These are phyloP conservation scores for Pelargonium fulgidum DNA, from an alignment of 441 rosid genomes.

Conservation along the genomic window DNA sequence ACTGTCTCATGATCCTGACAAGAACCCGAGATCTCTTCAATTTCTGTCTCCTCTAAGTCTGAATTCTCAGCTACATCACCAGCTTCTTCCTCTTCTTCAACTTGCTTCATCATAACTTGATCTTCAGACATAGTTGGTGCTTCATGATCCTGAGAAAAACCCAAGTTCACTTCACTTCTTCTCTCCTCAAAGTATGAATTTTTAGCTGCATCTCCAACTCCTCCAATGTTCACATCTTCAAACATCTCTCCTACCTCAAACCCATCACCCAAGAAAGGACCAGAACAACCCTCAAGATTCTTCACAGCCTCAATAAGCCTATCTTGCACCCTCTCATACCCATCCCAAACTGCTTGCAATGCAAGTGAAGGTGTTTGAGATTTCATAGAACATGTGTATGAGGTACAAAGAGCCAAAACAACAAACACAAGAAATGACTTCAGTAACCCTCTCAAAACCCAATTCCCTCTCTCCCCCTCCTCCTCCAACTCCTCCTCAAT, in stretches of 20 bases:
- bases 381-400: slow-evolving; percentile 35
- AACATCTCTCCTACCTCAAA: slow-evolving; percentile 20
- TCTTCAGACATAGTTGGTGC: slow-evolving; percentile 3
- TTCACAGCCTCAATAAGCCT: slow-evolving; percentile 16
- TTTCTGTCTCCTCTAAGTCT: too few relatives aligned
- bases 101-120: neutral
- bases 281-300: slow-evolving; percentile 15
- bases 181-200: slow-evolving; percentile 13
- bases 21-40: too few relatives aligned
- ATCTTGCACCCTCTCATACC: slow-evolving; percentile 25
- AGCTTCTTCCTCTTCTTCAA: slow-evolving; percentile 11
- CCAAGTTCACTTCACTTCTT: slow-evolving; percentile 10
- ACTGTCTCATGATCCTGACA: too few relatives aligned
- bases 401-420: slow-evolving; percentile 26
- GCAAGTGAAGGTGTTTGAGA: slow-evolving; percentile 23
- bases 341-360: slow-evolving; percentile 19
- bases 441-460: slow-evolving; percentile 25
- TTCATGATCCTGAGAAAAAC: slow-evolving; percentile 1
- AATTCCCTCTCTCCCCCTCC: slow-evolving; percentile 26
- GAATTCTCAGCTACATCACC: too few relatives aligned
- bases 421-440: slow-evolving; percentile 21
- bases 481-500: slow-evolving; percentile 23
- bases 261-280: slow-evolving; percentile 7
- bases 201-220: neutral
- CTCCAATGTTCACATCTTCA: slow-evolving; percentile 5